phyloP scores from a whole-genome alignment of 2,329 filamentous ascomycete species.

The Penicillium janthinellum region DNA sequence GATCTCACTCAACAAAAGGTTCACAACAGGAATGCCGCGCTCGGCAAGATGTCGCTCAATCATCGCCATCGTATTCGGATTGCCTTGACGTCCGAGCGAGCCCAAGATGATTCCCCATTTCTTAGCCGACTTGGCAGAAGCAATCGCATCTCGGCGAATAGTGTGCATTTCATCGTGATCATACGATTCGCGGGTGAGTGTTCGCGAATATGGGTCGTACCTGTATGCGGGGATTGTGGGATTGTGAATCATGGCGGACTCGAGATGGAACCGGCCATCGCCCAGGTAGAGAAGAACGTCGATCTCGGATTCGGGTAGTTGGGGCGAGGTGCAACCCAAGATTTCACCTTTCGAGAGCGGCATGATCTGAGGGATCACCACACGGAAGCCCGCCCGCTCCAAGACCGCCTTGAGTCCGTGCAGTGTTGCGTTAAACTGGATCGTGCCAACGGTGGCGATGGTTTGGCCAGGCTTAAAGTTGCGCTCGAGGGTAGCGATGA shows the following conservation, averaged over 20 bases:
- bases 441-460: slow-evolving; percentile 91
- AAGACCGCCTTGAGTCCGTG: slow-evolving; percentile 79
- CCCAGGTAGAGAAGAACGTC: slow-evolving; percentile 87
- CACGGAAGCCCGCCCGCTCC: slow-evolving; percentile 79
- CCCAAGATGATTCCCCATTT: slow-evolving; percentile 97
- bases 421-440: slow-evolving; percentile 97
- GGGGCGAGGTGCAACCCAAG: slow-evolving; percentile 91
- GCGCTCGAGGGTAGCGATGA: slow-evolving; percentile 81
- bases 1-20: slow-evolving; percentile 88
- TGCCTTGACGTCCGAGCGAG: slow-evolving; percentile 88
- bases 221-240: slow-evolving; percentile 86
- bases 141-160: slow-evolving; percentile 75
- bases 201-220: slow-evolving; percentile 94
- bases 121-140: slow-evolving; percentile 70
- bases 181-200: slow-evolving; percentile 87
- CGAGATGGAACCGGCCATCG: slow-evolving; percentile 91
- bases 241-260: slow-evolving; percentile 99
- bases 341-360: slow-evolving; percentile 95
- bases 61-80: slow-evolving; percentile 84
- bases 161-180: slow-evolving; percentile 88
- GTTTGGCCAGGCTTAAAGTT: slow-evolving; percentile 86
- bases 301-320: slow-evolving; percentile 61
- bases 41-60: slow-evolving; percentile 77
- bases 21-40: slow-evolving; percentile 76
- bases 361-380: slow-evolving; percentile 88